Conservation (phyloP, 805 yeast species). For the Starmerella davenportii region DNA sequence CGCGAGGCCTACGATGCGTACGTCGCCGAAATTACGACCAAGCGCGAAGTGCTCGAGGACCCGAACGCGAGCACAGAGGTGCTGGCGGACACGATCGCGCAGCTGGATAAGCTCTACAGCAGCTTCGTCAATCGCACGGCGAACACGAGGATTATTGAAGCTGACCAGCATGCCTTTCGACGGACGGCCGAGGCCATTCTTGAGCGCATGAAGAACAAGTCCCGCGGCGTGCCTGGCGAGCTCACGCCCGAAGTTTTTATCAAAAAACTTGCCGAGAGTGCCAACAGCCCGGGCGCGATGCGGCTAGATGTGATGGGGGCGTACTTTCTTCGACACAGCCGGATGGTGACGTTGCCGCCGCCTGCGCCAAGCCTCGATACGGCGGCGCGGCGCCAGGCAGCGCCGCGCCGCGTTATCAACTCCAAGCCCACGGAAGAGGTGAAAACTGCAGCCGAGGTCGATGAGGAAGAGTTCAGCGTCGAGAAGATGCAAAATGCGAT, state of each 20-base stretch:
- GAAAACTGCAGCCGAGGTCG: neutral
- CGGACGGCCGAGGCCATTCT: neutral
- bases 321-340: slow-evolving; percentile 2
- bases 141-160: slow-evolving; percentile 2
- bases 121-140: slow-evolving; percentile 1
- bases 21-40: neutral
- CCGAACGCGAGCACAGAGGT: neutral
- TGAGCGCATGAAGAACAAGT: slow-evolving; percentile 3
- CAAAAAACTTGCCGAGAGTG: neutral
- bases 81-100: neutral
- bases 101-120: slow-evolving; percentile 3
- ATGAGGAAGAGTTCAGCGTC: neutral
- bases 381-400: neutral
- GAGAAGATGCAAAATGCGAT: neutral
- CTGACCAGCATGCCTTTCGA: slow-evolving; percentile 8
- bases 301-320: slow-evolving; percentile 1
- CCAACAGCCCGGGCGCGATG: neutral
- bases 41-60: neutral
- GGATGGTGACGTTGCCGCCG: slow-evolving; percentile 1
- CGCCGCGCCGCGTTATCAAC: neutral
- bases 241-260: slow-evolving; percentile 1
- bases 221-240: slow-evolving; percentile 4
- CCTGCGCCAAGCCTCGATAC: neutral
- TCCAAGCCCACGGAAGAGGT: neutral
- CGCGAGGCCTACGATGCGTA: slow-evolving; percentile 4